phyloP scores from a whole-genome alignment of 1,284 basidiomycete genomes.

The Leccinum angustisporum region DNA sequence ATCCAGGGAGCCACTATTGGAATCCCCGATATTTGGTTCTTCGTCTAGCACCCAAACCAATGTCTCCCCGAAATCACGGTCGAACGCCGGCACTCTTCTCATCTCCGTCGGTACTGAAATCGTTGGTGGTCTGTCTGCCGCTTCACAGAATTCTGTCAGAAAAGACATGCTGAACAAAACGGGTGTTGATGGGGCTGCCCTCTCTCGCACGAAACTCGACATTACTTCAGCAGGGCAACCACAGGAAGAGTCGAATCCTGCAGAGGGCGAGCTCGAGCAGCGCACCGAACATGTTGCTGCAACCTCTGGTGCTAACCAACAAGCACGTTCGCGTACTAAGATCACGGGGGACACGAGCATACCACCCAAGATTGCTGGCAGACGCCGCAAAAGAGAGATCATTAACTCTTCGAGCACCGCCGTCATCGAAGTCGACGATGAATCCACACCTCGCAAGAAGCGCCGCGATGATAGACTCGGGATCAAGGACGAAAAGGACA shows the following conservation, averaged over 20 bases:
- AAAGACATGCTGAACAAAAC: neutral
- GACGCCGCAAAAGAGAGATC: slow-evolving; percentile 31
- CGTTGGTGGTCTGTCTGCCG: neutral
- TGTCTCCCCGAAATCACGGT: slow-evolving; percentile 9
- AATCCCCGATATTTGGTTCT: slow-evolving; percentile 12
- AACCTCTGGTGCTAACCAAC: neutral
- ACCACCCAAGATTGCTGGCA: slow-evolving; percentile 23
- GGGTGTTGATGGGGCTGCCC: neutral
- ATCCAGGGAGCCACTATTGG: neutral
- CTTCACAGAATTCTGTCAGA: neutral
- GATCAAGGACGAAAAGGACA: slow-evolving; percentile 1
- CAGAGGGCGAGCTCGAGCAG: neutral
- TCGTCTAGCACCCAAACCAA: slow-evolving; percentile 21
- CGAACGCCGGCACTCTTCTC: slow-evolving; percentile 3
- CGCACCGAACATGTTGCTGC: neutral
- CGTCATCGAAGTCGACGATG: slow-evolving; percentile 20
- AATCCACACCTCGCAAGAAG: slow-evolving; percentile 27
- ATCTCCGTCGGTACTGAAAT: neutral
- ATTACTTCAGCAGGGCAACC: neutral
- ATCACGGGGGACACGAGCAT: slow-evolving; percentile 2
- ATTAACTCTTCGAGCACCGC: slow-evolving; percentile 4
- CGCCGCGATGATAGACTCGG: slow-evolving; percentile 8
- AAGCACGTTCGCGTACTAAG: neutral
- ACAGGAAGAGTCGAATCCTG: neutral
- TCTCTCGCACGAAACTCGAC: neutral